Evolutionary conservation across 106 monocot genomes (phyloP), one percentile per base, ranked within the genome.

Genomic region (Chionographis japonica): DNA sequence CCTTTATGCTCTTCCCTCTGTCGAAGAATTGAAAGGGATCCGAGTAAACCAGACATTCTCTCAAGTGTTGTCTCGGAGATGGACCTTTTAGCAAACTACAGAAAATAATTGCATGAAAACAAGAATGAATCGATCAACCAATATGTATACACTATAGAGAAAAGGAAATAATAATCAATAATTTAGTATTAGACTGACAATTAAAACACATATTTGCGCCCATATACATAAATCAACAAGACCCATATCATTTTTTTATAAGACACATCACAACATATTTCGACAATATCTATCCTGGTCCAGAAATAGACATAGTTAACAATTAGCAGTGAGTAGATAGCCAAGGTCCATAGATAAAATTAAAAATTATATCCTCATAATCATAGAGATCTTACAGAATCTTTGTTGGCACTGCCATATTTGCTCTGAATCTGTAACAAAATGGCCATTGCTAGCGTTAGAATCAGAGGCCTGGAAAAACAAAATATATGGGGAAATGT

Each of bases 11-110:
- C 80, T 49, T 78, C 84, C 49, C 69, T 84, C 50, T 65, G 78
- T 17, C 79, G 67, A 63, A 89, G 75, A 39, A 86, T 67, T 2
- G 86, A 84, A 70, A 93, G 75, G 19, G 93, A 89, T 69, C 81
- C 93, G 67, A 93, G 58, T 67, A 89, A 65, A 84, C 72, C 68
- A 77, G 89, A 86, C 68, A 93, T 65, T 56, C 63, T 82, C 80
- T 84, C 86, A 50, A 93, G 74, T 67, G 89, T 72, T 59, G 81
- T 63, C 81, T 81, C 86, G 11, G 89, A 84, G 13, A 79, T 82
- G 38, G 93, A 86, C 66, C 93, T 84, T 69, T 79, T 79, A 57
- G 75, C 68, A 66, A 60, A 27, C 93, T 93, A 74, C 43, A 86
- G 17, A 36, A 68, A 73, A 43, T 3, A 51, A n/a, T 50, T 12